These are phyloP conservation scores for Hemileia vastatrix DNA, from an alignment of 1,284 basidiomycete genomes.

Conservation along the genomic window DNA sequence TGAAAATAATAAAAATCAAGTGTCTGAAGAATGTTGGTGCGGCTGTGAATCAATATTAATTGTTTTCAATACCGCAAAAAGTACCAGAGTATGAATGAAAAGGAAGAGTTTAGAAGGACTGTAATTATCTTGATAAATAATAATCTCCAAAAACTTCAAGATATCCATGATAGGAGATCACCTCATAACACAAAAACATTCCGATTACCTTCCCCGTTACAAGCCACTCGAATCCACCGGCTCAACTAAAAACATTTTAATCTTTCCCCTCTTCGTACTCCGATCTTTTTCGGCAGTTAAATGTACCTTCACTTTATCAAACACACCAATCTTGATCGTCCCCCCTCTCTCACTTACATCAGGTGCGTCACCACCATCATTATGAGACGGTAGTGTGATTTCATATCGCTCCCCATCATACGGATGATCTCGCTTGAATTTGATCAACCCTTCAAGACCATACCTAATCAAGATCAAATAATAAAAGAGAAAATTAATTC, in stretches of 20 bases:
- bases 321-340: conserved; percentile 12
- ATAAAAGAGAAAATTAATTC: background rate
- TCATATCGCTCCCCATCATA: conserved; percentile 41
- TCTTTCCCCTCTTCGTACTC: conserved; percentile 22
- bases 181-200: no score
- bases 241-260: conserved; percentile 52
- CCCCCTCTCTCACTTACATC: background rate
- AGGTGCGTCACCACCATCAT: background rate
- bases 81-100: no score
- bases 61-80: no score
- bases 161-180: no score
- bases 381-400: conserved; percentile 30
- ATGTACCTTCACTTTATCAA: conserved; percentile 19
- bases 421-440: conserved; percentile 38
- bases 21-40: no score
- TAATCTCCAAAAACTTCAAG: no score
- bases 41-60: no score
- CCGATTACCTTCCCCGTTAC: no score
- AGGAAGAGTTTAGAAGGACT: no score
- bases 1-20: no score
- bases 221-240: conserved; percentile 60
- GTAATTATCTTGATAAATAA: no score
- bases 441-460: conserved; percentile 41
- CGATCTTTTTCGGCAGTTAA: conserved; percentile 20
- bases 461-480: conserved; percentile 18